Evolutionary conservation across 306 rosid species (phyloP).

Genomic region (Bauhinia variegata): DNA sequence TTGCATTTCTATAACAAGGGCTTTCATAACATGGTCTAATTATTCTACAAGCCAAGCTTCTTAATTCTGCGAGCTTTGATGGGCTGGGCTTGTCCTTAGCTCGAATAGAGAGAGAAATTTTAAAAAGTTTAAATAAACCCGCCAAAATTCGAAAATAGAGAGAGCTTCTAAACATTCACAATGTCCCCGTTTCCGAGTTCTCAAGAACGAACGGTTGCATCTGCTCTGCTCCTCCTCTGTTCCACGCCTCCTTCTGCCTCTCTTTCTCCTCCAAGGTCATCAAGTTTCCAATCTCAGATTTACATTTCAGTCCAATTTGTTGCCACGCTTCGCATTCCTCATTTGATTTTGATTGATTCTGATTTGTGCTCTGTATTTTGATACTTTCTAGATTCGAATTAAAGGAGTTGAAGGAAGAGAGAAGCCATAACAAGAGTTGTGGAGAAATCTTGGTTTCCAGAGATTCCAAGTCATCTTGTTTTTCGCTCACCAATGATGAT

Average conservation of each 20-base stretch:
- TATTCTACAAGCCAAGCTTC: too few relatives aligned
- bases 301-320: background rate
- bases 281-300: background rate
- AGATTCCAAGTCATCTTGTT: constrained; percentile 47
- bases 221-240: constrained; percentile 79
- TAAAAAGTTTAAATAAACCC: constrained; percentile 50
- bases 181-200: constrained; percentile 67
- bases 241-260: constrained; percentile 35
- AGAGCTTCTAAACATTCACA: constrained; percentile 30
- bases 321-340: background rate
- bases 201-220: constrained; percentile 66
- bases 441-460: constrained; percentile 38
- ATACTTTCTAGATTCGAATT: constrained; percentile 43
- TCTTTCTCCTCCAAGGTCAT: constrained; percentile 46
- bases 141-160: constrained; percentile 52
- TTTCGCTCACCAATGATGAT: constrained; percentile 40
- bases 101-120: too few relatives aligned
- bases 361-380: constrained; percentile 34
- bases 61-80: too few relatives aligned
- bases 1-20: too few relatives aligned
- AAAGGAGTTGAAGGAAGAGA: constrained; percentile 30
- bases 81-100: too few relatives aligned
- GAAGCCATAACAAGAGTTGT: constrained; percentile 31
- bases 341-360: background rate
- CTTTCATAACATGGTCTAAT: too few relatives aligned